Evolutionary conservation across 2,329 filamentous ascomycete species (phyloP).

Genomic region (Drechslerella stenobrocha): DNA sequence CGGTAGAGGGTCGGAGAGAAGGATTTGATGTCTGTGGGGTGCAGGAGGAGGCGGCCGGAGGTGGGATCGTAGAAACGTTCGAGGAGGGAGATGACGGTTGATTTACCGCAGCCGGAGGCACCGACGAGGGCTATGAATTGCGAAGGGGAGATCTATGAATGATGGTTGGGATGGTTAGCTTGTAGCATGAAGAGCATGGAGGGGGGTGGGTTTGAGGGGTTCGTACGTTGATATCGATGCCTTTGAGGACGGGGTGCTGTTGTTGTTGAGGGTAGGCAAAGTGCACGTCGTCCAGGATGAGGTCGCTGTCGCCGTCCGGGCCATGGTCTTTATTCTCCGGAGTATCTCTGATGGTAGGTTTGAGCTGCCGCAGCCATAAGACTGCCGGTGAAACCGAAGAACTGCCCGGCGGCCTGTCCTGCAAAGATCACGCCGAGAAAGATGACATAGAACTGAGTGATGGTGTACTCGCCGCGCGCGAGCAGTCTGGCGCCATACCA

Average conservation of each 20-base stretch:
- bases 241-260: slow-evolving; percentile 57
- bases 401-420: slow-evolving; percentile 36
- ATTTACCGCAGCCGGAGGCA: slow-evolving; percentile 62
- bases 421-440: slow-evolving; percentile 43
- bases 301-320: slow-evolving; percentile 52
- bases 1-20: slow-evolving; percentile 56
- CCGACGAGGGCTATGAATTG: slow-evolving; percentile 64
- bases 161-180: slow-evolving; percentile 1
- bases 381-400: slow-evolving; percentile 40
- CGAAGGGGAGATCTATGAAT: slow-evolving; percentile 58
- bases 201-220: not conserved
- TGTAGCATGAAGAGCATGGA: slow-evolving; percentile 4
- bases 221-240: slow-evolving; percentile 56
- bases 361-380: slow-evolving; percentile 45
- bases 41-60: slow-evolving; percentile 61
- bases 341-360: slow-evolving; percentile 53
- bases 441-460: slow-evolving; percentile 66
- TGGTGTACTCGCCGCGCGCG: slow-evolving; percentile 60
- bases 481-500: slow-evolving; percentile 66
- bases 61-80: slow-evolving; percentile 67
- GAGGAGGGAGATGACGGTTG: slow-evolving; percentile 57
- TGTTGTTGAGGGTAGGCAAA: slow-evolving; percentile 58
- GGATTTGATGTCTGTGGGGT: slow-evolving; percentile 61
- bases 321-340: slow-evolving; percentile 48
- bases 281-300: slow-evolving; percentile 55